Evolutionary conservation across 257 asterid genomes (phyloP), one percentile per base, ranked within the genome.

Genomic region (Fraxinus anomala): DNA sequence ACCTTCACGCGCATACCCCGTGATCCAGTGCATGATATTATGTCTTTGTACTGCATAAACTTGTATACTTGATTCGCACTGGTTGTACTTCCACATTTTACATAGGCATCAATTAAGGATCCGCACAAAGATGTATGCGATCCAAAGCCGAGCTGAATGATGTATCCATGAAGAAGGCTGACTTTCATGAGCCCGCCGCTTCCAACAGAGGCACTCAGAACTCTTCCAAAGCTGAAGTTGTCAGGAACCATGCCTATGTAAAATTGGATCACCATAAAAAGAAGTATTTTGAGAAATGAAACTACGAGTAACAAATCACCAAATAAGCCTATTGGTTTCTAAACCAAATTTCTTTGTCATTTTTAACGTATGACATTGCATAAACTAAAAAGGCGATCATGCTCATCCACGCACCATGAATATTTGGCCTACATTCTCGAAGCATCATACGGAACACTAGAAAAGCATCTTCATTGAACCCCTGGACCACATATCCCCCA

Each of bases 201-300:
- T 73, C 86, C 84, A 51, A 26, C 30, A 17, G 85, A 72, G 74
- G 86, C 84, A 81, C 82, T 85, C 78, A 90, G 81, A 81, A 88
- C 73, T 70, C 87, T 88, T 82, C 90, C 92, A 75, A 86, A 88
- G 74, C 86, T 90, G 87, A 85, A 90, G 85, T 77, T 66, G 83
- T 90, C 91, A 10, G 92, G 94, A 3, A 72, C 74, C 67, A 87
- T 80, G 79, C 89, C 89, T 86, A 26, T 0, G 71, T 42, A 56
- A 23, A 76, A 13, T 66, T 54, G 61, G 39, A 82, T 75, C 51
- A 70, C 56, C 68, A 77, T 69, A 44, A 47, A 51, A 74, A 73
- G 36, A 72, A 51, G 67, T 16, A 73, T 47, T 24, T 39, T 11
- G 47, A 34, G 8, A 69, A 33, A 69, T 12, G 37, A 69, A 44